Evolutionary conservation across 2,329 filamentous ascomycete genomes (phyloP).

Genomic region (Massarina eburnea): DNA sequence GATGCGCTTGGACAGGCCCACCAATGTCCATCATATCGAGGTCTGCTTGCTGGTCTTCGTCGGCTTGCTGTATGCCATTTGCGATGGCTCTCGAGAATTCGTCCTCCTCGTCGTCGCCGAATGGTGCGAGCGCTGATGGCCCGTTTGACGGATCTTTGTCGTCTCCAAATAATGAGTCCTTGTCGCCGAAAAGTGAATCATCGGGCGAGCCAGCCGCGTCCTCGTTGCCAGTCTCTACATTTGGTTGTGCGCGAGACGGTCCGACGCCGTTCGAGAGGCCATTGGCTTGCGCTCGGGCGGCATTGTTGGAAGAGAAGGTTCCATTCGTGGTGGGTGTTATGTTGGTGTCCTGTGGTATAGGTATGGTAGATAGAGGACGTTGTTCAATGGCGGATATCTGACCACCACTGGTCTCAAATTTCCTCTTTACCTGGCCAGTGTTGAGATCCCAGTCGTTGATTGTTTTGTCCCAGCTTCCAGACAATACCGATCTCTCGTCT

Average conservation of each 20-base stretch:
- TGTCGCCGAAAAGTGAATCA: slow-evolving; percentile 82
- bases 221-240: slow-evolving; percentile 48
- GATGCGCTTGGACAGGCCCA: slow-evolving; percentile 45
- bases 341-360: slow-evolving; percentile 73
- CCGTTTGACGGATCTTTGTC: slow-evolving; percentile 47
- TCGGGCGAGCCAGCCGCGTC: slow-evolving; percentile 67
- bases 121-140: slow-evolving; percentile 52
- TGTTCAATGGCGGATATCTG: slow-evolving; percentile 90
- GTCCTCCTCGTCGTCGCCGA: slow-evolving; percentile 81
- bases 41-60: slow-evolving; percentile 45
- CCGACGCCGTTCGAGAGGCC: slow-evolving; percentile 50
- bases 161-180: slow-evolving; percentile 87
- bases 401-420: slow-evolving; percentile 74
- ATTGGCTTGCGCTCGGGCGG: slow-evolving; percentile 58
- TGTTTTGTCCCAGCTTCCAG: slow-evolving; percentile 94
- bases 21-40: slow-evolving; percentile 50
- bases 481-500: slow-evolving; percentile 85
- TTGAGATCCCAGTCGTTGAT: slow-evolving; percentile 95
- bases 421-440: slow-evolving; percentile 73
- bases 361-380: slow-evolving; percentile 72
- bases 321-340: slow-evolving; percentile 57
- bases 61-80: slow-evolving; percentile 49
- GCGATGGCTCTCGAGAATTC: slow-evolving; percentile 77
- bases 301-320: slow-evolving; percentile 77
- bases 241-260: slow-evolving; percentile 24